These are phyloP conservation scores for Arthrobotrys sphaeroides DNA, from an alignment of 2,329 filamentous ascomycete species.

Conservation along the genomic window DNA sequence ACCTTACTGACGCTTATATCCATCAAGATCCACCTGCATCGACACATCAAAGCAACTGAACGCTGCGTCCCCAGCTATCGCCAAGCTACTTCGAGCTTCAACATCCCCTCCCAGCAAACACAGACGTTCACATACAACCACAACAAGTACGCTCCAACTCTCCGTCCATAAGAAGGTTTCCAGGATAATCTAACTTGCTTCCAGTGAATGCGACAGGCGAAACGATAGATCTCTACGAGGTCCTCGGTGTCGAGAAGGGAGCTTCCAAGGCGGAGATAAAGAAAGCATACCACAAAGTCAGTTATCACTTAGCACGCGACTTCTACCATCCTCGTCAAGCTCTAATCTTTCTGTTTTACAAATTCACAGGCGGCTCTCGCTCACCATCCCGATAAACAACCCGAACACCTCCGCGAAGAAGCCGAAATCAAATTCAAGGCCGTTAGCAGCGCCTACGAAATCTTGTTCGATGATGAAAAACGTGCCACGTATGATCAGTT, in stretches of 20 bases:
- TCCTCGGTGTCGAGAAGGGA: slow-evolving; percentile 77
- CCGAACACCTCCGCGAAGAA: slow-evolving; percentile 81
- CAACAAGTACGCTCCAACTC: slow-evolving; percentile 10
- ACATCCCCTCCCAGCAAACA: not conserved
- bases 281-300: slow-evolving; percentile 93
- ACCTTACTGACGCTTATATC: not conserved
- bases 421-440: slow-evolving; percentile 93
- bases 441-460: slow-evolving; percentile 94
- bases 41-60: not conserved
- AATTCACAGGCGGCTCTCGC: slow-evolving; percentile 77
- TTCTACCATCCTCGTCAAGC: not conserved
- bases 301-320: slow-evolving; percentile 55
- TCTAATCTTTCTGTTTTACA: slow-evolving; percentile 10
- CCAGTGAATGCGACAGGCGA: slow-evolving; percentile 60
- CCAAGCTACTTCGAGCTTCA: slow-evolving; percentile 8
- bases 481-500: slow-evolving; percentile 90
- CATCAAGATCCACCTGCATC: not conserved
- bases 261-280: slow-evolving; percentile 85
- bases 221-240: slow-evolving; percentile 73
- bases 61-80: not conserved
- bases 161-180: not conserved
- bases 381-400: slow-evolving; percentile 94
- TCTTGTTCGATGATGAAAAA: slow-evolving; percentile 94
- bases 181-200: slow-evolving; percentile 26
- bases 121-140: not conserved